Percentiles rank a stretch among this genome's conserved stretches.
Evolutionary conservation across 495 filamentous ascomycete species (phyloP).

Genomic region (Penicillium cataractarum): DNA sequence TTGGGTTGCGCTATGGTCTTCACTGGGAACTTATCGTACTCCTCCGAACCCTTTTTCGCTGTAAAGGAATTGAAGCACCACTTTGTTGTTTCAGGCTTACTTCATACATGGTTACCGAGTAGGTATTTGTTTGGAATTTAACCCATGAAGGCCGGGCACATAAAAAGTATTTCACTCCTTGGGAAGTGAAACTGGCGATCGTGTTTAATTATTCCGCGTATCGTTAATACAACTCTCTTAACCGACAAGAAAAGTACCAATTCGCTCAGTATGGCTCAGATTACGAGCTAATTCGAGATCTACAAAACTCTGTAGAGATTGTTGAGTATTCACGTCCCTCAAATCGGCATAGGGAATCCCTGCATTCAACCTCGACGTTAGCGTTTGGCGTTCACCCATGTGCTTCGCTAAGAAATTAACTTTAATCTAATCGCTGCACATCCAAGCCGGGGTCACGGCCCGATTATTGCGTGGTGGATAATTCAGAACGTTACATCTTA

Average conservation of each 20-base stretch:
- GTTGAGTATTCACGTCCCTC: not conserved
- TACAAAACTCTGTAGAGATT: not conserved
- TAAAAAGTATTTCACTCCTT: not conserved
- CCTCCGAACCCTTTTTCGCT: not conserved
- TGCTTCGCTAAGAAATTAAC: not conserved
- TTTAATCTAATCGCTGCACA: not conserved
- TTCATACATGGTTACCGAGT: not conserved
- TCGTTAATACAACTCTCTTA: not conserved
- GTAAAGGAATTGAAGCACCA: not conserved
- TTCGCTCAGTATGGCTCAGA: not conserved
- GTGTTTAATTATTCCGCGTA: not conserved
- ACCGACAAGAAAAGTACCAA: not conserved
- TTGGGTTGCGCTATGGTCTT: not conserved
- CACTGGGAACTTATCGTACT: not conserved
- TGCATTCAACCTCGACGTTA: not conserved
- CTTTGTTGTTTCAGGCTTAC: not conserved
- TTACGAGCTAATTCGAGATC: not conserved
- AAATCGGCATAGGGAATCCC: not conserved
- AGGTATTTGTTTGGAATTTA: not conserved
- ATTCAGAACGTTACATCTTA: not conserved
- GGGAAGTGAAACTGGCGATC: not conserved
- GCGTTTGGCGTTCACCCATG: not conserved
- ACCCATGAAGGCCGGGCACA: not conserved
- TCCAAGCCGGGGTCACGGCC: conserved; percentile 2
- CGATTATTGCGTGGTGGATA: conserved; percentile 10